Base-by-base conservation (phyloP, 2,329 filamentous ascomycete genomes). In the Fusarium pseudocircinatum region DNA sequence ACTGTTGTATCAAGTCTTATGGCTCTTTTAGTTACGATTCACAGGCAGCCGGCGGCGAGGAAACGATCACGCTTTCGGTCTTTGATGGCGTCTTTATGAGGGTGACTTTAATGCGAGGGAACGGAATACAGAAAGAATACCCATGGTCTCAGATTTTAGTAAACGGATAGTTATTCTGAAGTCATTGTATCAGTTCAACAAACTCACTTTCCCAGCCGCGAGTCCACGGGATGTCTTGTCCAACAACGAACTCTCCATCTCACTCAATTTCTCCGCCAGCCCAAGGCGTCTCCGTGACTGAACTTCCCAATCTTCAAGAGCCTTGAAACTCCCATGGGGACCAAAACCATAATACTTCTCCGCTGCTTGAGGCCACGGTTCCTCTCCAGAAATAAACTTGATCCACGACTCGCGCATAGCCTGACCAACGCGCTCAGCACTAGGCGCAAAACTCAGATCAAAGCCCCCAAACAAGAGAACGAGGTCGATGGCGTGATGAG, bases 401-500 rank as follows among this genome's bases (percentile, higher is more conserved):
- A 84, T 78, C 84, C 84, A 86, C 8, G 79, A 73, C 18, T 74
- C 74, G n/a, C 83, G 80, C 81, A 86, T 82, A 14, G 82, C 79
- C 32, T 74, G 57, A 0, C 82, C 80, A 18, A 83, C 78, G 1
- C 50, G 61, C 6, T 80, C 71, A 7, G 84, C 83, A 4, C 77
- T 73, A 1, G 77, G 78, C 4, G 81, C 80, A 28, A 81, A 81
- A 0, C 78, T 77, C 0, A 85, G 61, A 59, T 85, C 82, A 8
- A 84, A 71, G 0, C 82, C 82, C 1, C 80, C 83, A 32, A 86
- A 87, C 0, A 86, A 72, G 14, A 85, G 81, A 4, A 86, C 63
- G 8, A 87, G 74, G 69, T 87, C 85, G 5, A 87, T 82, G 0
- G 83, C 85, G 64, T 87, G 85, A 43, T 87, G 85, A 5, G 85